Conservation (phyloP, 192 early-diverging fungal species). For the Mortierella hygrophila region DNA sequence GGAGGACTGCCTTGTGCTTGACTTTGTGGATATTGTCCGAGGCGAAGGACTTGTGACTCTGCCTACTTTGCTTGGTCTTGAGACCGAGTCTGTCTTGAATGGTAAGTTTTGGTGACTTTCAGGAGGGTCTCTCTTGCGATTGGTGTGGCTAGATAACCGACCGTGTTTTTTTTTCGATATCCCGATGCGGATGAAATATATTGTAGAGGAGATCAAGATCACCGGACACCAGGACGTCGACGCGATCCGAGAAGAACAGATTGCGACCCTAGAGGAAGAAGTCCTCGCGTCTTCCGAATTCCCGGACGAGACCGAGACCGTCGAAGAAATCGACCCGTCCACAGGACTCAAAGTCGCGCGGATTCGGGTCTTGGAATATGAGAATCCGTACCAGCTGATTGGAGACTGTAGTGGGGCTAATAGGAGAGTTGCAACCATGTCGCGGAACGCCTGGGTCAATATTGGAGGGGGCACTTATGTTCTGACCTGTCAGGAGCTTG, state of each 20-base stretch:
- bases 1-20: slow-evolving; percentile 83
- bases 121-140: not conserved
- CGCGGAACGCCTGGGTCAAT: slow-evolving; percentile 60
- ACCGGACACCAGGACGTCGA: slow-evolving; percentile 14
- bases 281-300: not conserved
- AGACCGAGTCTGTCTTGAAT: slow-evolving; percentile 64
- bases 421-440: slow-evolving; percentile 14
- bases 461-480: slow-evolving; percentile 55
- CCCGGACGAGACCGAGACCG: slow-evolving; percentile 21
- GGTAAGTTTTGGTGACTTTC: slow-evolving; percentile 33
- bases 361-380: slow-evolving; percentile 64
- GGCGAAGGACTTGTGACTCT: slow-evolving; percentile 69
- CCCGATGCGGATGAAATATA: not conserved
- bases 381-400: slow-evolving; percentile 62
- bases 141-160: too few relatives aligned
- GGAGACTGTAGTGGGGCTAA: slow-evolving; percentile 54
- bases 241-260: slow-evolving; percentile 30
- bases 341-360: slow-evolving; percentile 26
- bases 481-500: slow-evolving; percentile 32
- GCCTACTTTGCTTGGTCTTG: slow-evolving; percentile 87
- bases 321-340: slow-evolving; percentile 10
- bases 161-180: not conserved
- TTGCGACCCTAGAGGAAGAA: slow-evolving; percentile 36
- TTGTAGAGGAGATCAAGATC: slow-evolving; percentile 1
- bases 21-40: slow-evolving; percentile 86